Evolutionary conservation across 177 flowering plant genomes (phyloP), one percentile per base, ranked within the genome.

Genomic region (Vitis hybrid): DNA sequence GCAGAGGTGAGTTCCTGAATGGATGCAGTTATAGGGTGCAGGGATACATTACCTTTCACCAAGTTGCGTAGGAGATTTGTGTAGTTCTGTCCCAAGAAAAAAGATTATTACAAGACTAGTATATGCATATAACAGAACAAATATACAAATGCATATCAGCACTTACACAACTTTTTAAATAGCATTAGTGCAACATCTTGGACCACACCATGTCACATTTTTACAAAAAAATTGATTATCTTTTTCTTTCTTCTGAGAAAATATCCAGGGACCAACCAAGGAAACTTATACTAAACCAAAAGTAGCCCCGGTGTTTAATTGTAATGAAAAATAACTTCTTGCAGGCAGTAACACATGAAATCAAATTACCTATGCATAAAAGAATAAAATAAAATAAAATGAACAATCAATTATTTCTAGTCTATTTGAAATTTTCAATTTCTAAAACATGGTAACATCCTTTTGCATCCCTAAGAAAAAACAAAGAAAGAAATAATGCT

Each of bases 1-100:
- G 91, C 95, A 56, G 76, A 56, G 11, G 53, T 61, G 46, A 94
- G 80, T 67, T 85, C 87, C 77, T 82, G 73, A 35, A 87, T 85
- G 56, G 97, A 74, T 61, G 69, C 27, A 14, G 73, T 63, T 69
- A 94, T 78, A 12, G 92, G 91, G 60, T 71, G 67, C 52, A 92
- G 59, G 14, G 89, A 85, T 50, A 83, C 69, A 41, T 53, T 71
- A 53, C 61, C 78, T 67, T 77, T 86, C 77, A 92, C 52, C 61
- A 86, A 17, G 27, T 65, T 80, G 64, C 80, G 74, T 79, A 92
- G 71, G 17, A 65, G 69, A 67, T 80, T 78, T n/a, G 66, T 70
- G 63, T 83, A 74, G 11, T 15, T 61, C 88, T 83, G 77, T 32
- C 62, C 50, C 59, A 15, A 55, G 48, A 15, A 4, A 56, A 30